Evolutionary conservation across 257 asterid species (phyloP), one percentile per base, ranked within the genome.

Genomic region (Voacanga thouarsii): DNA sequence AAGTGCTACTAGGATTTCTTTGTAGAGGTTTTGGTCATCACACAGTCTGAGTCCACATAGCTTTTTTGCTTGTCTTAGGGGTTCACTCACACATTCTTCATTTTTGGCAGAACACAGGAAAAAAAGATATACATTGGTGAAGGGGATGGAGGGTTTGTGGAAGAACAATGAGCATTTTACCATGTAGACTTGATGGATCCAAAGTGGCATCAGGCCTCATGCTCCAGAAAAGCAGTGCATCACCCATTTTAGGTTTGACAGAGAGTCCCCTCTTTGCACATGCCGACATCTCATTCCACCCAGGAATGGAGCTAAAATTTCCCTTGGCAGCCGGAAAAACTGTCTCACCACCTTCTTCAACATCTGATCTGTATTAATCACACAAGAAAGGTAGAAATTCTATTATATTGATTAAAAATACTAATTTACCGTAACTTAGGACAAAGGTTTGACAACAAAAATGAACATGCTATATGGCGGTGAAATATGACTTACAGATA

Each of bases 291-390:
- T 91, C 91, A 79, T 85, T 85, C 91, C 92, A 88, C 59, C 90
- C 91, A 19, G 90, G 89, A 64, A 50, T 7, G 21, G 85, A 76
- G 84, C 92, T 92, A 53, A 86, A 92, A 84, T 90, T 92, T 41
- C 97, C 97, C 73, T 45, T 84, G 43, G 97, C 90, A 28, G 90
- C 85, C 71, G 98, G 98, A 43, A 94, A 94, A 81, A 94, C 86
- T 39, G 98, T 94, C 86, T 94, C 97, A 30, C 98, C 98, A 24
- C 97, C 98, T 91, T 94, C 97, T 91, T 94, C 98, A 75, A 94
- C 97, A 82, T 91, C 97, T 79, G 97, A 94, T 86, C 98, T 92
- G 91, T 86, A 83, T 71, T 43, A 75, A 18, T 80, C 75, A 63
- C 45, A 67, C 12, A 69, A 5, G 28, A 70, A 75, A 51, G n/a